These are phyloP conservation scores for Microglena sp. DNA, from an alignment of 139 green algal genomes.

Conservation along the genomic window DNA sequence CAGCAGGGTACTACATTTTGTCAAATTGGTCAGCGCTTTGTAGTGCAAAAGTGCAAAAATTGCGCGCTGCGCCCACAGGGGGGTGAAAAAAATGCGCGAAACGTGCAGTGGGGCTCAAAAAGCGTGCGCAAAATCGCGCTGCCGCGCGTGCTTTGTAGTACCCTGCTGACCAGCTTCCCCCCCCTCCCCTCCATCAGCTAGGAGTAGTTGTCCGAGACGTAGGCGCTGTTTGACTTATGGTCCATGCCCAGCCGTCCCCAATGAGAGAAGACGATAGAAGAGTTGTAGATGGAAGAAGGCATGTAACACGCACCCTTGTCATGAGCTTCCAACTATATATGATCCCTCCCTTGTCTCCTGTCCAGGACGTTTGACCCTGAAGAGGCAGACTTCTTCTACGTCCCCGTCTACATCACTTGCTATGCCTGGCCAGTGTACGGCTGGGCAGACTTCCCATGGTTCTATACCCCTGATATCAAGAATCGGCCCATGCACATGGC, in stretches of 20 bases:
- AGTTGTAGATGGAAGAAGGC: constrained; percentile 26
- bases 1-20: too few species aligned
- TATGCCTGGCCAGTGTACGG: constrained; percentile 24
- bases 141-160: too few species aligned
- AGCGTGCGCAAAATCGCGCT: too few species aligned
- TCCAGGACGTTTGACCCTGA: constrained; percentile 43
- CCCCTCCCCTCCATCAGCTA: neutral
- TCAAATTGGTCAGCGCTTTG: too few species aligned
- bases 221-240: constrained; percentile 17
- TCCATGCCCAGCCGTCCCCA: constrained; percentile 30
- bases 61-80: too few species aligned
- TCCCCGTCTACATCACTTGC: constrained; percentile 26
- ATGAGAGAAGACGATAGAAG: constrained; percentile 34
- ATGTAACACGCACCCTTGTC: constrained; percentile 40
- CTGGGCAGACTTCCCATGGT: constrained; percentile 26
- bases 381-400: constrained; percentile 49
- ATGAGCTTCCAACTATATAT: constrained; percentile 43
- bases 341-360: constrained; percentile 30
- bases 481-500: constrained; percentile 23
- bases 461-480: constrained; percentile 6
- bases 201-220: constrained; percentile 12
- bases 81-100: too few species aligned
- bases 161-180: too few species aligned
- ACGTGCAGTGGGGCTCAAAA: too few species aligned
- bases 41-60: too few species aligned